These are phyloP conservation scores for Saposhnikovia divaricata DNA, from an alignment of 129 eudicot genomes.

Conservation along the genomic window DNA sequence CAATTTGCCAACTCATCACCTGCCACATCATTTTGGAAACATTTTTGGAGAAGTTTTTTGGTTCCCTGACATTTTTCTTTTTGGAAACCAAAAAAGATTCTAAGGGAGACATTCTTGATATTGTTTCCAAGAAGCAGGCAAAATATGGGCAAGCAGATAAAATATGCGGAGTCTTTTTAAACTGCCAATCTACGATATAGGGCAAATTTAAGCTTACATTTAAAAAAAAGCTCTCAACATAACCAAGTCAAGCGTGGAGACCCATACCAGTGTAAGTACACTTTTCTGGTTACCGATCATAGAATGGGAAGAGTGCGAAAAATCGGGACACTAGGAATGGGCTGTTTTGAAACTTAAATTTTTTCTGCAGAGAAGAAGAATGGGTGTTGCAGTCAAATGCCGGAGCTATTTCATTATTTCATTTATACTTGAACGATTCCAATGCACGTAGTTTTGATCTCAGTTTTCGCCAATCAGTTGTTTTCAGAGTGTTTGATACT, in stretches of 20 bases:
- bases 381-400: conserved; percentile 1
- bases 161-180: neutral
- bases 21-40: too few relatives aligned
- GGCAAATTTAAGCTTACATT: neutral
- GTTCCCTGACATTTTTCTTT: too few relatives aligned
- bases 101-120: neutral
- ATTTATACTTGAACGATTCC: neutral
- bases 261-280: neutral
- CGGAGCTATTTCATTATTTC: neutral
- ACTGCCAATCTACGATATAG: neutral
- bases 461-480: too few relatives aligned
- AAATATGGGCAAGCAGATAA: neutral
- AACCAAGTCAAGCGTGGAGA: neutral
- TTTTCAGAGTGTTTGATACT: too few relatives aligned
- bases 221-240: neutral
- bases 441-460: too few relatives aligned
- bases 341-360: neutral
- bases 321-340: neutral
- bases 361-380: neutral
- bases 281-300: neutral
- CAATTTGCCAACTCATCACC: too few relatives aligned
- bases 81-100: neutral
- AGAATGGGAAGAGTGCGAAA: neutral
- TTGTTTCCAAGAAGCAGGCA: conserved; percentile 6
- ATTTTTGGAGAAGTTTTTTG: too few relatives aligned